Evolutionary conservation across 2,329 filamentous ascomycete species (phyloP).

Genomic region (Diplodia mutila): DNA sequence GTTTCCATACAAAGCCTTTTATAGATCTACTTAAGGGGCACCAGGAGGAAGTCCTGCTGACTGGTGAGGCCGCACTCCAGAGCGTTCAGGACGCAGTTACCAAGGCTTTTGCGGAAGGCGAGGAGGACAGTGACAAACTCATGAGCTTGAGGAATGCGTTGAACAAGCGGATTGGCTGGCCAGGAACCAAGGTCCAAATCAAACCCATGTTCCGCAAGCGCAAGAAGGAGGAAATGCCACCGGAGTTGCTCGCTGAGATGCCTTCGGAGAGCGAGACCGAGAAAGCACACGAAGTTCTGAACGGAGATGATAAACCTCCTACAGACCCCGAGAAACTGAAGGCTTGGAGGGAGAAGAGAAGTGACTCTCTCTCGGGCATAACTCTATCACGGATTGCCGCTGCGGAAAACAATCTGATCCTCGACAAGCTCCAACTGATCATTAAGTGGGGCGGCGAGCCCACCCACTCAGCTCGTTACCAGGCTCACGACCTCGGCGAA

Average conservation of each 20-base stretch:
- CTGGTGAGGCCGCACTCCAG: constrained; percentile 84
- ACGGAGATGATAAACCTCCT: constrained; percentile 5
- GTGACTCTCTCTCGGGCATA: constrained; percentile 85
- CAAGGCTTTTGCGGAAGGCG: constrained; percentile 72
- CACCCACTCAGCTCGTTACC: constrained; percentile 94
- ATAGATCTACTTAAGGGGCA: constrained; percentile 93
- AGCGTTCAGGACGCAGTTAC: constrained; percentile 91
- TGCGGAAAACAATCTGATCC: constrained; percentile 85
- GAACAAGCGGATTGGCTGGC: constrained; percentile 89
- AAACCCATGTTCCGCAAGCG: constrained; percentile 98
- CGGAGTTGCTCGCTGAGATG: constrained; percentile 32
- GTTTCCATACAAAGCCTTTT: constrained; percentile 95
- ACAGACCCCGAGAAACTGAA: constrained; percentile 29
- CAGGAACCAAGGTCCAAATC: constrained; percentile 97
- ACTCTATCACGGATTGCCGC: constrained; percentile 94
- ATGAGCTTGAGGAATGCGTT: constrained; percentile 82
- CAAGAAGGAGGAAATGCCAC: constrained; percentile 63
- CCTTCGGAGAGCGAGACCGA: constrained; percentile 32
- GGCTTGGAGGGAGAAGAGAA: constrained; percentile 46
- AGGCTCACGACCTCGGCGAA: constrained; percentile 90
- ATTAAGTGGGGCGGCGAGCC: constrained; percentile 99
- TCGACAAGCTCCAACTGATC: constrained; percentile 95
- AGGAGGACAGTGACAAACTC: constrained; percentile 89
- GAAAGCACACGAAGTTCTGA: background rate
- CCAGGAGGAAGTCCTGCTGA: constrained; percentile 92